A percentile compares a stretch with the other conserved stretches of the same genome.
These are phyloP conservation scores for Ehretia macrophylla DNA, from an alignment of 257 asterid genomes.

Conservation along the genomic window DNA sequence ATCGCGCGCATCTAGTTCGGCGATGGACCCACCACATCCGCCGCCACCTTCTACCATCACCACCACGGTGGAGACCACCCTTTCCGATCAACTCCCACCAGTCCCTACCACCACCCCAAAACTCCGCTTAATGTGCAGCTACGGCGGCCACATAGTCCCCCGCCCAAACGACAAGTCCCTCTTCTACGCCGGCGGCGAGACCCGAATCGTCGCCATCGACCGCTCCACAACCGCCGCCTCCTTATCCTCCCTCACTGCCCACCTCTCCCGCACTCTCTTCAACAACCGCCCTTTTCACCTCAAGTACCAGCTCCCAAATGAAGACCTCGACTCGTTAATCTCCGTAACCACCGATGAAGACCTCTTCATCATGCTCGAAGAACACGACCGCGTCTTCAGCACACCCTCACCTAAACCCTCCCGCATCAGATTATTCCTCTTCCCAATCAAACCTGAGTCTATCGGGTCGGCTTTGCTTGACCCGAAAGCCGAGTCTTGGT, in stretches of 20 bases:
- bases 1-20: background rate
- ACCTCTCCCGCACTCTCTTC: constrained; percentile 14
- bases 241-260: constrained; percentile 1
- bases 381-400: constrained; percentile 5
- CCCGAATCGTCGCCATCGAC: background rate
- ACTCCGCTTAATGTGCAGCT: background rate
- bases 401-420: background rate
- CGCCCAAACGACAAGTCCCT: background rate
- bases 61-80: background rate
- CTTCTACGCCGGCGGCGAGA: background rate
- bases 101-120: background rate
- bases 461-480: constrained; percentile 1
- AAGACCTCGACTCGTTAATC: constrained; percentile 16
- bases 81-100: background rate
- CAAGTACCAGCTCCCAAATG: constrained; percentile 14
- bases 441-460: constrained; percentile 8
- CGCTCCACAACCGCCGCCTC: background rate
- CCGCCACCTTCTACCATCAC: background rate
- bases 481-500: constrained; percentile 8
- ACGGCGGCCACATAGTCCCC: background rate
- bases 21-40: background rate
- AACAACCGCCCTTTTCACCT: constrained; percentile 2
- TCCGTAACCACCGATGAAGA: constrained; percentile 10
- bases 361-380: constrained; percentile 16
- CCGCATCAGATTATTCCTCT: constrained; percentile 13